A percentile compares a stretch with the other conserved stretches of the same genome.
Evolutionary conservation across 169 alveolate species (phyloP).

Genomic region (Sarcocystis neurona): DNA sequence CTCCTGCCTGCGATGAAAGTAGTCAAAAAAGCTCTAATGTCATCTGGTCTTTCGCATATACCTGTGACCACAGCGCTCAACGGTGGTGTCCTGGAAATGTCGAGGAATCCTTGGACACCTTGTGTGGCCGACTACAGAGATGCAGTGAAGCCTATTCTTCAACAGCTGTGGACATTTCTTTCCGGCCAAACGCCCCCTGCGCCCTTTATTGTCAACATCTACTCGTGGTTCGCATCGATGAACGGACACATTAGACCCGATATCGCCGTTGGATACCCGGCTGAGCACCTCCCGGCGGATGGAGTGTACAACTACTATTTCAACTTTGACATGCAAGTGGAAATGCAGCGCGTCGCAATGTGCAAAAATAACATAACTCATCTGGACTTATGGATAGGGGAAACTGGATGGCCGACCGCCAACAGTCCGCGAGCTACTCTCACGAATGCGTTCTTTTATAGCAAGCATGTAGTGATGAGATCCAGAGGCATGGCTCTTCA

Average conservation of each 20-base stretch:
- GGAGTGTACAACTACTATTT: constrained; percentile 44
- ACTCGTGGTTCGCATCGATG: constrained; percentile 57
- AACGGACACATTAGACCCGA: constrained; percentile 44
- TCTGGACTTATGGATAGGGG: constrained; percentile 55
- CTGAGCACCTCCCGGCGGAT: constrained; percentile 9
- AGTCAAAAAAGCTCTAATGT: neutral
- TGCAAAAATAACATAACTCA: constrained; percentile 36
- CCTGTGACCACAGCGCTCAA: constrained; percentile 53
- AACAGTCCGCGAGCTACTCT: constrained; percentile 32
- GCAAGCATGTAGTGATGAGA: constrained; percentile 9
- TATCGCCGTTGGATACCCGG: constrained; percentile 23
- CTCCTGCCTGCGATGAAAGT: constrained; percentile 54
- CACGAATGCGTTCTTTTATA: constrained; percentile 22
- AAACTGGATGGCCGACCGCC: constrained; percentile 56
- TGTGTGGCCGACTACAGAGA: constrained; percentile 28
- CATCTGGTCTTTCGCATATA: neutral
- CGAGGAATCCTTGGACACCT: constrained; percentile 56
- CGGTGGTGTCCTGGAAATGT: constrained; percentile 52
- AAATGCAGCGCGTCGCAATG: constrained; percentile 55
- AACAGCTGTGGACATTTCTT: constrained; percentile 30
- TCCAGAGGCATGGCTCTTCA: constrained; percentile 34
- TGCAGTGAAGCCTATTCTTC: constrained; percentile 27
- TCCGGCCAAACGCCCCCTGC: constrained; percentile 37
- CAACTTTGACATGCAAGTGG: constrained; percentile 56
- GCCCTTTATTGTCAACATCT: constrained; percentile 50